Conservation (phyloP, 768 basidiomycete genomes). For the Boletus rubescentipes region DNA sequence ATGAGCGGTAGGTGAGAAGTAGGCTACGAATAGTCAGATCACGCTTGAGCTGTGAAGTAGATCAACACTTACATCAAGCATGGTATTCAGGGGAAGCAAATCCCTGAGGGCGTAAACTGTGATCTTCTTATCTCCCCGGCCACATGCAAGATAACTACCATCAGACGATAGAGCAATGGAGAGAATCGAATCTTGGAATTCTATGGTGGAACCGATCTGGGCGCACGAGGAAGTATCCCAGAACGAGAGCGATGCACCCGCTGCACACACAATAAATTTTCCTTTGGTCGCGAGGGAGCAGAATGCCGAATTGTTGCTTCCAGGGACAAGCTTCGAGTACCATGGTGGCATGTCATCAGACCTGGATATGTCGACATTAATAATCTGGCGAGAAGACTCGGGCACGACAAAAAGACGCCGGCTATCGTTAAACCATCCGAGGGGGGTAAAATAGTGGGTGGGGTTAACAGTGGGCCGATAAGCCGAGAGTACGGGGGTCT, state of each 20-base stretch:
- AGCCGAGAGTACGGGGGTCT: too few relatives aligned
- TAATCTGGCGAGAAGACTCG: neutral
- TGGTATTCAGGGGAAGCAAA: neutral
- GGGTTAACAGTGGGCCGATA: too few relatives aligned
- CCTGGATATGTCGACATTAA: neutral
- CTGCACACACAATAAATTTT: too few relatives aligned
- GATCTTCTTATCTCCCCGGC: too few relatives aligned
- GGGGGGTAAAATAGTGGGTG: neutral
- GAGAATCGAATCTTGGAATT: too few relatives aligned
- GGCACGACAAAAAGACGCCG: neutral
- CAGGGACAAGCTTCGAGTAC: neutral
- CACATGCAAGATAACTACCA: too few relatives aligned
- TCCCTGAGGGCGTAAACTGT: too few relatives aligned
- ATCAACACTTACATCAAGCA: constrained; percentile 2
- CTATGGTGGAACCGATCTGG: too few relatives aligned
- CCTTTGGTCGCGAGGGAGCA: neutral
- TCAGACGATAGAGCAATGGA: too few relatives aligned
- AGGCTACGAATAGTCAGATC: neutral
- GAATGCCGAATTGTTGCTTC: neutral
- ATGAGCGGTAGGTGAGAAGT: constrained; percentile 2
- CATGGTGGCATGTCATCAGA: neutral
- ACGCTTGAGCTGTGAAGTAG: neutral
- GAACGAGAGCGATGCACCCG: too few relatives aligned
- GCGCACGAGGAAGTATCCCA: too few relatives aligned
- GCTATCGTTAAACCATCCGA: neutral